These are phyloP conservation scores for Leishmania arabica DNA, from an alignment of 208 protist species.

Conservation along the genomic window DNA sequence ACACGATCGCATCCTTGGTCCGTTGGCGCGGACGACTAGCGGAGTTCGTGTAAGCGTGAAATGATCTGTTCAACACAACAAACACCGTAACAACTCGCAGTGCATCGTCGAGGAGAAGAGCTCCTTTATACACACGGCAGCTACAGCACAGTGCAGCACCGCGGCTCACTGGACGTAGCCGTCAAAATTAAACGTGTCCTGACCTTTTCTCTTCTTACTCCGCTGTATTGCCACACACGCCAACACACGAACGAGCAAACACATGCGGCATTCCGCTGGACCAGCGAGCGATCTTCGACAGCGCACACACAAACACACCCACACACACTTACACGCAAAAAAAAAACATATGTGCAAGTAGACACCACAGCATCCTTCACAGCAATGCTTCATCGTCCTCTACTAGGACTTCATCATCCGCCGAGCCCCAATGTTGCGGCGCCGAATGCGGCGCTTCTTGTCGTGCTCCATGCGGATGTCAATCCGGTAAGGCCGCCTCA, in stretches of 20 bases:
- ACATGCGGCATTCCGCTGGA: background rate
- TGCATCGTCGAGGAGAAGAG: background rate
- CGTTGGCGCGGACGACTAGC: background rate
- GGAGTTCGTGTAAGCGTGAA: background rate
- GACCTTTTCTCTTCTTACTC: background rate
- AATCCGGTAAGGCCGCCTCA: slow-evolving; percentile 84
- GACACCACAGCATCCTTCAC: background rate
- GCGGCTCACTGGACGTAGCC: background rate
- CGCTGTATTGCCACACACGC: background rate
- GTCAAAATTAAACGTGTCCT: background rate
- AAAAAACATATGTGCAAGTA: background rate
- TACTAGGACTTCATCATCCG: slow-evolving; percentile 90
- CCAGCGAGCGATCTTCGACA: background rate
- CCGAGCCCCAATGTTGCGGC: slow-evolving; percentile 67
- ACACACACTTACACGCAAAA: background rate
- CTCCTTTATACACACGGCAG: background rate
- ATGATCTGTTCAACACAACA: background rate
- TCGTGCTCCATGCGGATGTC: slow-evolving; percentile 88
- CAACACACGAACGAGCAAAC: background rate
- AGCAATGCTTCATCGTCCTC: background rate
- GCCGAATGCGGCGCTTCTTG: slow-evolving; percentile 71
- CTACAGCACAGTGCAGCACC: background rate
- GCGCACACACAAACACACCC: background rate
- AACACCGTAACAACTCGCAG: background rate
- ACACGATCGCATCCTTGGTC: background rate